These are phyloP conservation scores for Fusarium humuli DNA, from an alignment of 2,329 filamentous ascomycete genomes.

Conservation along the genomic window DNA sequence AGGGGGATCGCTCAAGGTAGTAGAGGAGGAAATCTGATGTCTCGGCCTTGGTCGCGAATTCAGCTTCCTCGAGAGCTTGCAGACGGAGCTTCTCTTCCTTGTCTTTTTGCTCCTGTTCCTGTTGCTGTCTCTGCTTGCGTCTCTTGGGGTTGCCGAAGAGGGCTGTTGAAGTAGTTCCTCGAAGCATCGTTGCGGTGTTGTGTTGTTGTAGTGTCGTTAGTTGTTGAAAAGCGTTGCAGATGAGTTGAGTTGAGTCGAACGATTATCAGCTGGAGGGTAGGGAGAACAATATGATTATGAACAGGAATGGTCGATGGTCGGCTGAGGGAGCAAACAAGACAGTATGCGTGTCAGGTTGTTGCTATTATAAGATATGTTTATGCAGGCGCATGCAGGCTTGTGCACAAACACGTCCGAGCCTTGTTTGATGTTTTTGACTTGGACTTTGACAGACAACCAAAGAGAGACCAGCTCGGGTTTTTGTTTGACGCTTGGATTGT, in stretches of 20 bases:
- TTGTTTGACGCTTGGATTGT: conserved; percentile 3
- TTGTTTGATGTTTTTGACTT: conserved; percentile 18
- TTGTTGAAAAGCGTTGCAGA: background rate
- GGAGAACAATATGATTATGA: background rate
- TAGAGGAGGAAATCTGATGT: conserved; percentile 50
- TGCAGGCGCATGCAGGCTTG: conserved; percentile 21
- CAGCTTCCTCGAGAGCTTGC: conserved; percentile 46
- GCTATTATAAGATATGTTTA: conserved; percentile 28
- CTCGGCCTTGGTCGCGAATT: conserved; percentile 48
- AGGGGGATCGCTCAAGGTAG: conserved; percentile 48
- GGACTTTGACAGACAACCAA: background rate
- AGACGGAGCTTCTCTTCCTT: conserved; percentile 39
- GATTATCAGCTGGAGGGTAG: conserved; percentile 18
- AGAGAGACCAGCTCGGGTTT: conserved; percentile 33
- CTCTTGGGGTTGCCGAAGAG: conserved; percentile 46
- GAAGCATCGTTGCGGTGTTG: conserved; percentile 34
- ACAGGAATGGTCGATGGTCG: conserved; percentile 17
- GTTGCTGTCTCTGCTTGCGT: conserved; percentile 43
- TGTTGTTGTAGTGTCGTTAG: background rate
- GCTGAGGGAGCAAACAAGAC: conserved; percentile 27
- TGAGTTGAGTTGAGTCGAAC: conserved; percentile 9
- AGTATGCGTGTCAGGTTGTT: conserved; percentile 36
- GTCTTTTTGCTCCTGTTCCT: conserved; percentile 39
- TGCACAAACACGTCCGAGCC: conserved; percentile 31
- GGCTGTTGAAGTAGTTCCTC: conserved; percentile 36